A percentile compares a stretch with the other conserved stretches of the same genome.
Evolutionary conservation across 768 basidiomycete genomes (phyloP).

Genomic region (Rhodocollybia butyracea): DNA sequence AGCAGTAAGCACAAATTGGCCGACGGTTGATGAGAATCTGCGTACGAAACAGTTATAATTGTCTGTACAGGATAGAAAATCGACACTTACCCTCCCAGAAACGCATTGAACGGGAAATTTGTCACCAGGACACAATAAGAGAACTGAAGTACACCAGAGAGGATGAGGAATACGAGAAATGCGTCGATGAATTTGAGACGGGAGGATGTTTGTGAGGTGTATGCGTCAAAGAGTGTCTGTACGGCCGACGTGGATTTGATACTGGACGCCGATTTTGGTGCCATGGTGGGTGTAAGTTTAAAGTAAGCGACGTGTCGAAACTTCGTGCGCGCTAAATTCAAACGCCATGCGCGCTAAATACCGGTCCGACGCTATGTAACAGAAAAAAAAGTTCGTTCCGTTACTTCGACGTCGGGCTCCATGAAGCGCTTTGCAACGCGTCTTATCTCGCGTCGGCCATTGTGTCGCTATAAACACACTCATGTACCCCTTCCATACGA

Average conservation of each 20-base stretch:
- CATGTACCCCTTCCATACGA: slow-evolving; percentile 50
- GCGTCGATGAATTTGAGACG: slow-evolving; percentile 92
- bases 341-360: no score
- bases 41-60: background rate
- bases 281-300: background rate
- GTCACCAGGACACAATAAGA: slow-evolving; percentile 88
- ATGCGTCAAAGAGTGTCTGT: slow-evolving; percentile 69
- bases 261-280: slow-evolving; percentile 16
- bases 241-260: slow-evolving; percentile 9
- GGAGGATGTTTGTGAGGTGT: slow-evolving; percentile 71
- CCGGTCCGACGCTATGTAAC: no score
- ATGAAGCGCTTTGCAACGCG: background rate
- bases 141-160: slow-evolving; percentile 89
- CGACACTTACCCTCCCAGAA: slow-evolving; percentile 84
- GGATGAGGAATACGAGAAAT: slow-evolving; percentile 88
- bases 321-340: no score
- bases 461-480: background rate
- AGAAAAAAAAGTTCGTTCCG: no score
- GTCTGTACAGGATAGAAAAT: background rate
- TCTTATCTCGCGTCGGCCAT: no score
- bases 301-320: background rate
- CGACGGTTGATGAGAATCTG: slow-evolving; percentile 90
- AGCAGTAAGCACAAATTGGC: slow-evolving; percentile 95
- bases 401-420: background rate
- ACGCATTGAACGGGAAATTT: slow-evolving; percentile 96